Percentiles rank a stretch among this genome's conserved stretches.
phyloP scores from a whole-genome alignment of 176 grass and related monocot genomes.

The Cenchrus americanus region DNA sequence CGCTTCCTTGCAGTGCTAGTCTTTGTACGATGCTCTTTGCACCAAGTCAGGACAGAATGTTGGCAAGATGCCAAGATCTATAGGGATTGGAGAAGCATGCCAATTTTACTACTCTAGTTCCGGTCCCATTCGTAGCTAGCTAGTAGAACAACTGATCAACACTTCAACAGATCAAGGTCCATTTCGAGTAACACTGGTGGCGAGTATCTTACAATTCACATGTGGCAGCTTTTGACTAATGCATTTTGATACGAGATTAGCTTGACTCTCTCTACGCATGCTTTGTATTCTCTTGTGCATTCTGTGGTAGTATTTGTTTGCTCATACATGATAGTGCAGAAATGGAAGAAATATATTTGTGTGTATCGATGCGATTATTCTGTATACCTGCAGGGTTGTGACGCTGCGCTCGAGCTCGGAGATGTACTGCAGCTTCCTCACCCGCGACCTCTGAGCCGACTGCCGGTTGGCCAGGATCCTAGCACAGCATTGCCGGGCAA shows the following conservation, averaged over 20 bases:
- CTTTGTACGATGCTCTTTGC: background rate
- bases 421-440: conserved; percentile 99
- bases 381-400: conserved; percentile 79
- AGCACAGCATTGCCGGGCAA: background rate
- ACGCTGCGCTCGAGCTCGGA: conserved; percentile 98
- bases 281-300: background rate
- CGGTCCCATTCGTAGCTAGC: background rate
- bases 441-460: conserved; percentile 96
- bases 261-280: background rate
- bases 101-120: background rate
- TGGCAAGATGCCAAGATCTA: conserved; percentile 19
- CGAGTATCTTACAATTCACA: background rate
- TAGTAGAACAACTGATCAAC: background rate
- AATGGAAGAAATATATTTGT: background rate
- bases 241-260: background rate
- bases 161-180: background rate
- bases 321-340: background rate
- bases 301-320: background rate
- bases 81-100: background rate
- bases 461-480: conserved; percentile 96
- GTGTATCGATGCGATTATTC: background rate
- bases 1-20: background rate
- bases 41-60: background rate
- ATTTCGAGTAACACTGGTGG: background rate
- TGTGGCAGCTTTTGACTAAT: background rate